A percentile compares a stretch with the other conserved stretches of the same genome.
Evolutionary conservation across 169 alveolate genomes (phyloP).

Genomic region (Plasmodium coatneyi): DNA sequence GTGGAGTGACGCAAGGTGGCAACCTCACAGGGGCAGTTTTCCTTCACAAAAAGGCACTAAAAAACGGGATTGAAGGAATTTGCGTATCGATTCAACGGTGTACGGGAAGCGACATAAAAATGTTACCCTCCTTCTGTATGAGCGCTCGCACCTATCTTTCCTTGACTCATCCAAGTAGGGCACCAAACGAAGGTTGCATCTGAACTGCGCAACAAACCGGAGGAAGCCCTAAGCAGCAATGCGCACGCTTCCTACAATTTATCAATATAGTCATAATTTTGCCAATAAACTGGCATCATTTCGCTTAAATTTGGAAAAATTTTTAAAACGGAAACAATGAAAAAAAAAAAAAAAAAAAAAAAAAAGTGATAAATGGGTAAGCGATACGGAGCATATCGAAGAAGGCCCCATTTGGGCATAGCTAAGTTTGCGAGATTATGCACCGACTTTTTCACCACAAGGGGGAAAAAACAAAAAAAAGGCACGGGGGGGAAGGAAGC

Average conservation of each 20-base stretch:
- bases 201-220: not conserved
- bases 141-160: not conserved
- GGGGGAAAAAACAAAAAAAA: not conserved
- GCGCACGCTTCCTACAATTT: not conserved
- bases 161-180: not conserved
- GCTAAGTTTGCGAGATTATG: not conserved
- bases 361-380: not conserved
- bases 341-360: not conserved
- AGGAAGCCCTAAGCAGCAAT: not conserved
- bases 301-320: not conserved
- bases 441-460: constrained; percentile 5
- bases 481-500: not conserved
- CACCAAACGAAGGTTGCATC: not conserved
- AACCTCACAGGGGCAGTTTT: not conserved
- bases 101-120: not conserved
- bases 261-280: not conserved
- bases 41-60: not conserved
- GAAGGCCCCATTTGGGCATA: not conserved
- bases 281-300: not conserved
- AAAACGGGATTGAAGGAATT: not conserved
- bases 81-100: not conserved
- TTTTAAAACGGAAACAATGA: not conserved
- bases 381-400: not conserved
- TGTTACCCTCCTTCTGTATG: not conserved
- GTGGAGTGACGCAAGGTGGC: not conserved